Conservation (phyloP, 139 green algal genomes). For the Chlorella sp. region DNA sequence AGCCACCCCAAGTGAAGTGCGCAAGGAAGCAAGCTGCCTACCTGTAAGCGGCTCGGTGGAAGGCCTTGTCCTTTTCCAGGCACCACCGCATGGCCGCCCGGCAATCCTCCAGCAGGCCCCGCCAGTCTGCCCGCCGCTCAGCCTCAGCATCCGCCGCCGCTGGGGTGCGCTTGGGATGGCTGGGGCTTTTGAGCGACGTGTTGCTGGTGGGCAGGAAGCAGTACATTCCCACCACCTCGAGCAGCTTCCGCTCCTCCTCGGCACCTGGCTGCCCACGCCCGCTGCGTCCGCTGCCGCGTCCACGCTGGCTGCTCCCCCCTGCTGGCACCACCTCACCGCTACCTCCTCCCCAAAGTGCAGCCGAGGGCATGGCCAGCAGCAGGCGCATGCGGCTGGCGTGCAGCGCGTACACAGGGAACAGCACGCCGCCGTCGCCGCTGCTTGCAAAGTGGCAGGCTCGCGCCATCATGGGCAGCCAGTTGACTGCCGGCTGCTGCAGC, state of each 20-base stretch:
- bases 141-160: background rate
- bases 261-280: background rate
- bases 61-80: slow-evolving; percentile 3
- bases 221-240: slow-evolving; percentile 5
- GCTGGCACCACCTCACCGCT: background rate
- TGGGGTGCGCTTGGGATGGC: background rate
- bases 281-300: background rate
- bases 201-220: slow-evolving; percentile 25
- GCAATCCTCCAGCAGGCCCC: slow-evolving; percentile 22
- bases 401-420: slow-evolving; percentile 13
- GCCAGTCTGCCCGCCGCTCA: background rate
- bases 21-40: background rate
- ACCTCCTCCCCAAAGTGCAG: background rate
- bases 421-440: slow-evolving; percentile 4
- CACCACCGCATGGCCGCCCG: slow-evolving; percentile 21
- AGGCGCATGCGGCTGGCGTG: slow-evolving; percentile 19
- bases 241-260: background rate
- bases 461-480: slow-evolving; percentile 19
- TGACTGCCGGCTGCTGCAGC: background rate
- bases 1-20: background rate
- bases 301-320: background rate
- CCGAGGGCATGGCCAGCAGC: slow-evolving; percentile 27
- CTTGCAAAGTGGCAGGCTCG: background rate
- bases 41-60: slow-evolving; percentile 21
- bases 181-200: background rate